A percentile compares a stretch with the other conserved stretches of the same genome.
Evolutionary conservation across 2,329 filamentous ascomycete genomes (phyloP).

Genomic region (Thielaviopsis musarum): DNA sequence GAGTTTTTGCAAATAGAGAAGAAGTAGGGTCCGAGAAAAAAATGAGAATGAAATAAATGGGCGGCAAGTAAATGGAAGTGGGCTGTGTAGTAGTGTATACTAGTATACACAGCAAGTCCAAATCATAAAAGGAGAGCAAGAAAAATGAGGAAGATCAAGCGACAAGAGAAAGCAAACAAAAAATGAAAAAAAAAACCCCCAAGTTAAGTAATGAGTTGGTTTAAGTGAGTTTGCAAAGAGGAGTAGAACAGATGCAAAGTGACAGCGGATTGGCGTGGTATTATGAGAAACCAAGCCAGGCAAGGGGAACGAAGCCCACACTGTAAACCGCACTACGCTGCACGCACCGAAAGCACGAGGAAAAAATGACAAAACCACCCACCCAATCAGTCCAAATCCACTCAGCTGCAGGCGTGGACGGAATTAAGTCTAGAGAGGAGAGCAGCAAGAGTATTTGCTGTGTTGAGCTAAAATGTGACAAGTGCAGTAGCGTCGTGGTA

Average conservation of each 20-base stretch:
- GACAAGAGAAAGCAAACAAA: neutral
- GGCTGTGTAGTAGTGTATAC: neutral
- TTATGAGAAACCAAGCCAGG: neutral
- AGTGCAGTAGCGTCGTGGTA: neutral
- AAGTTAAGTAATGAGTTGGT: too few relatives aligned
- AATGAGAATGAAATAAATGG: neutral
- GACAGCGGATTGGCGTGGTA: neutral
- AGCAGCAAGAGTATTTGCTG: neutral
- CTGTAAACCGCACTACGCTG: neutral
- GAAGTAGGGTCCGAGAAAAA: neutral
- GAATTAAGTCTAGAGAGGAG: neutral
- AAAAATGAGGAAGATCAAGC: neutral
- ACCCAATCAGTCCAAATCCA: neutral
- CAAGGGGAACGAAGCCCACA: neutral
- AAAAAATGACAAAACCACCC: neutral
- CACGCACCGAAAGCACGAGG: neutral
- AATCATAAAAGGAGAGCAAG: neutral
- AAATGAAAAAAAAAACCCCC: neutral
- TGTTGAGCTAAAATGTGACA: too few relatives aligned
- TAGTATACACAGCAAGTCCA: neutral
- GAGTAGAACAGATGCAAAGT: neutral
- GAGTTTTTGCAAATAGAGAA: neutral
- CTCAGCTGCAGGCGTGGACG: neutral
- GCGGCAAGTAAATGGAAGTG: neutral
- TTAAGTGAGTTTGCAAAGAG: neutral